Percentiles rank a stretch among this genome's conserved stretches.
phyloP scores from a whole-genome alignment of 257 asterid species.

The Nicotiana tomentosiformis region DNA sequence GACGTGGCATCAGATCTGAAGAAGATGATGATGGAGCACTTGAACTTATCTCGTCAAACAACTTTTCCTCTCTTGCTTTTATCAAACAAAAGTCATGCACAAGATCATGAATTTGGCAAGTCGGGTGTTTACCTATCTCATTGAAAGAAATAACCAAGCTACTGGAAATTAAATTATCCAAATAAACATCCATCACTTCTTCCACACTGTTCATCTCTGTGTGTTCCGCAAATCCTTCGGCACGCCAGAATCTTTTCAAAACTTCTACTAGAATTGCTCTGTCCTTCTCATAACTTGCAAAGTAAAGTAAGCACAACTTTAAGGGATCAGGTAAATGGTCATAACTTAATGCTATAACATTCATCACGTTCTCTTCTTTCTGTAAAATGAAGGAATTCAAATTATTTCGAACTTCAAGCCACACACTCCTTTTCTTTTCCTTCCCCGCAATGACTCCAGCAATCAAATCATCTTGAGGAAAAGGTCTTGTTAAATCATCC shows the following conservation, averaged over 20 bases:
- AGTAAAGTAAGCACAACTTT: slow-evolving; percentile 27
- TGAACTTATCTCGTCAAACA: not conserved
- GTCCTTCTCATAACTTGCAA: not conserved
- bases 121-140: slow-evolving; percentile 6
- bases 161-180: slow-evolving; percentile 16
- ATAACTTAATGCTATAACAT: not conserved
- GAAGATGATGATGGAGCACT: not conserved
- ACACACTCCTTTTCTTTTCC: not conserved
- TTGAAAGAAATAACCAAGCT: slow-evolving; percentile 15
- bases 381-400: not conserved
- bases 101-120: slow-evolving; percentile 18
- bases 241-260: slow-evolving; percentile 16
- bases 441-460: slow-evolving; percentile 16
- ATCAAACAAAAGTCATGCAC: slow-evolving; percentile 17
- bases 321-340: slow-evolving; percentile 17
- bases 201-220: not conserved
- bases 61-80: slow-evolving; percentile 10
- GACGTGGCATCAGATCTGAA: not conserved
- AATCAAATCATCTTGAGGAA: slow-evolving; percentile 17
- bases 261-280: not conserved
- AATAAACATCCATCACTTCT: not conserved
- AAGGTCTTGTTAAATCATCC: slow-evolving; percentile 3
- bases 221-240: slow-evolving; percentile 24
- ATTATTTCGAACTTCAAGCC: slow-evolving; percentile 5
- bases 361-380: not conserved